Base-by-base conservation (phyloP, 495 filamentous ascomycete species). In the Penicillium bovifimosum region DNA sequence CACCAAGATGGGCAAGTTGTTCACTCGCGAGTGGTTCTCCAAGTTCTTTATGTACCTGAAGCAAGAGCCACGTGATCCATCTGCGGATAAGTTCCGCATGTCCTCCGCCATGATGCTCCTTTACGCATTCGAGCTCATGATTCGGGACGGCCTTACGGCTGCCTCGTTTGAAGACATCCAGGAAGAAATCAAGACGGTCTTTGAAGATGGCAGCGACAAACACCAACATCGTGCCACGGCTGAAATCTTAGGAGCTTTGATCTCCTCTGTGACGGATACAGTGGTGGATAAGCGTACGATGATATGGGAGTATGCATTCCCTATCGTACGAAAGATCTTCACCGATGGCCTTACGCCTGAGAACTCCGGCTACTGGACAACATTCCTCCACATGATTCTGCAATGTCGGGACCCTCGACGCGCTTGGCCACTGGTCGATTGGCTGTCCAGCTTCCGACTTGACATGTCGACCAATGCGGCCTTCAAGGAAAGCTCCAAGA, bases 401-500 rank as follows among this genome's bases (percentile, higher is more conserved):
- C 82, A 86, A 63, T 82, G 80, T 32, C 92, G 90, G 52, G 93
- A 99, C 67, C 91, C 93, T 14, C 78, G 93, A 53, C 81, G 92
- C 46, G 82, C 82, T 3, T 90, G 86, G 80, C 95, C 95, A 46
- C 74, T 99, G 49, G 80, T 95, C 24, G 86, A 91, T 53, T 87
- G 84, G 76, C 78, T 99, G 31, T 82, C 84, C 10, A 81, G 83
- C 53, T 96, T 96, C 79, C 80, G 88, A 29, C 75, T 99, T 16
- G 93, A 99, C 61, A 92, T 96, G 86, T 72, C 81, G 18, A 96
- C 92, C 0, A 96, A 97, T 67, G 93, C 93, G 5, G 93, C 93
- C 9, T 99, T 99, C 80, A 99, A 99, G 68, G 95, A 99, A 60
- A 96, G 91, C 50, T 91, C 91, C 5, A 96, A 96, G 71, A 87